Base-by-base conservation (phyloP, 2,329 filamentous ascomycete genomes). In the Aspergillus texensis region DNA sequence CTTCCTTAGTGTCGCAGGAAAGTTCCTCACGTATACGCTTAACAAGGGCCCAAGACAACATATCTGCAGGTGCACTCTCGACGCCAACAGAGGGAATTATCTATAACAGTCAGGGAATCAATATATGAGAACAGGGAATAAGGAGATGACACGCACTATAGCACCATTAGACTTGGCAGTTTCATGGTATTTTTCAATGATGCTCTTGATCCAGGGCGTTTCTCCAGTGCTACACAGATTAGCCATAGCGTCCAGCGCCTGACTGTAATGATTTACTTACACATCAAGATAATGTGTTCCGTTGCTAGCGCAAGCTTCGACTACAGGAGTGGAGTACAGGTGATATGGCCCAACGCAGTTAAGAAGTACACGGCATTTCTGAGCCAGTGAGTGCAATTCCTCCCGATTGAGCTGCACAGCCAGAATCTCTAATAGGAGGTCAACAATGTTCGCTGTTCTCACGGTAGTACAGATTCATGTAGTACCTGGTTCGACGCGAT, bases 201-300 rank as follows among this genome's bases (percentile, higher is more conserved):
- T 88, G 54, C 86, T 82, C 65, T 83, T 83, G 45, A 89, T 81
- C 88, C 88, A 91, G 2, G 86, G 86, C 0, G 85, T 82, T 72
- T 90, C 88, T 55, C 88, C 88, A 6, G 88, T 89, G 55, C 82
- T 82, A 60, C 41, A 63, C 53, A 34, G 26, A 58, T 66, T 34
- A 61, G 54, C 57, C 34, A 52, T 43, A 50, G 2, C 57, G 36
- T 39, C n/a, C 55, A 52, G 14, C 19, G 21, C 5, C 14, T 36
- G 3, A 32, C 28, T 32, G 43, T 21, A 58, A 16, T 43, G 14
- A 14, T 39, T 46, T 16, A 70, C 79, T 70, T 70, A 83, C 79
- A 84, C 85, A 73, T 91, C 89, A 60, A 91, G 76, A 70, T 91
- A 91, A 73, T 91, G 88, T 4, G 89, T 91, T 6, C 89, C 88